Evolutionary conservation across 192 early-diverging fungal species (phyloP).

Genomic region (Thoreauomyces humboldtii): DNA sequence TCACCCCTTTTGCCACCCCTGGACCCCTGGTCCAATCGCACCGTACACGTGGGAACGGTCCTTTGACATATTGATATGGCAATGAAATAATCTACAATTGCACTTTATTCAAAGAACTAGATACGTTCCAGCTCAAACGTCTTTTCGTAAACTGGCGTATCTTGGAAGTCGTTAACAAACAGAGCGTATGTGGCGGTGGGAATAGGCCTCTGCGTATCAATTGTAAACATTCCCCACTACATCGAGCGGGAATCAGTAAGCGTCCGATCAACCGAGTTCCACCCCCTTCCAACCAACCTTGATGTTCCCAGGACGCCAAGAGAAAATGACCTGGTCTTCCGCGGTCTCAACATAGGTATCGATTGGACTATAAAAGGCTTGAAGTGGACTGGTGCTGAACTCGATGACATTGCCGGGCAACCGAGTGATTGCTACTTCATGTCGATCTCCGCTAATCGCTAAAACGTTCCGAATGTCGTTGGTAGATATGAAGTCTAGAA

Average conservation of each 20-base stretch:
- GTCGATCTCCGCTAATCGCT: slow-evolving; percentile 29
- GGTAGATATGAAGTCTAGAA: slow-evolving; percentile 29
- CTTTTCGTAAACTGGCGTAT: slow-evolving; percentile 25
- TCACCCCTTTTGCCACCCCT: too few species aligned
- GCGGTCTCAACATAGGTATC: slow-evolving; percentile 27
- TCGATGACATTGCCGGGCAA: slow-evolving; percentile 30
- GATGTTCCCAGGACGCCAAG: slow-evolving; percentile 30
- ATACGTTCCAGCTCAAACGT: slow-evolving; percentile 11
- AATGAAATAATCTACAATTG: too few species aligned
- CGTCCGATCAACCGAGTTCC: too few species aligned
- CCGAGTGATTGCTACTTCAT: slow-evolving; percentile 28
- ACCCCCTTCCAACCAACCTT: too few species aligned
- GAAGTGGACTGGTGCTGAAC: slow-evolving; percentile 33
- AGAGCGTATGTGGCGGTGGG: slow-evolving; percentile 27
- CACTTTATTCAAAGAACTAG: too few species aligned
- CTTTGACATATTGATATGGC: too few species aligned
- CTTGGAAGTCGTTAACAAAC: slow-evolving; percentile 33
- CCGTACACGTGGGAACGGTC: too few species aligned
- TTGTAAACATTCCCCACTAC: slow-evolving; percentile 30
- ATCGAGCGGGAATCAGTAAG: too few species aligned
- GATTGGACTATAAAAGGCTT: slow-evolving; percentile 31
- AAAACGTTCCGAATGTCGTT: slow-evolving; percentile 28
- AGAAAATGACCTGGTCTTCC: slow-evolving; percentile 27
- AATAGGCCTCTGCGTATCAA: slow-evolving; percentile 15
- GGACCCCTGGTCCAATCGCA: too few species aligned